Evolutionary conservation across 192 early-diverging fungal species (phyloP), one percentile per base, ranked within the genome.

Genomic region (Allomyces javanicus): DNA sequence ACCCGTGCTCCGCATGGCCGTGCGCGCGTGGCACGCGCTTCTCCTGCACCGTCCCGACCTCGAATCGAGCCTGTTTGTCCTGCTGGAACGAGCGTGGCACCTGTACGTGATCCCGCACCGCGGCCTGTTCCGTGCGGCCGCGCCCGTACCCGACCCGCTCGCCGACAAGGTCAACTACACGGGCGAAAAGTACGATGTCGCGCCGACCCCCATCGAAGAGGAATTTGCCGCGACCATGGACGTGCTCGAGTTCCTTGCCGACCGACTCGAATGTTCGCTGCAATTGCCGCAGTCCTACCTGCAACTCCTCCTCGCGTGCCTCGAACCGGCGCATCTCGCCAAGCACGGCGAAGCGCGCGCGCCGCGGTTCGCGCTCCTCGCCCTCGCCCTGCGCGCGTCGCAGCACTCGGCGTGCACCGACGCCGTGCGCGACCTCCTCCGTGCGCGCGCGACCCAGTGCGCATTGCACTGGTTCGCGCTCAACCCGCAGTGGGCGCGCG

Each of bases 381-480:
- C 44, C 4, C 14, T 19, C 14, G 24, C 2, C 19, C 24, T 44
- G 58, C 44, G 58, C 24, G 44, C 58, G 58, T 26, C 24, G 22
- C 23, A 26, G 23, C 24, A 25, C 24, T 24, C 24, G 58, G 44
- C 58, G 33, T 65, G 25, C 25, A 14, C 58, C 44, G 58, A 58
- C 44, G 44, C 11, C 27, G 44, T 27, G 44, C 58, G 44, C 65
- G 58, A 14, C 1, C 21, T 58, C 17, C 50, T 58, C 4, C 50
- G 58, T 12, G 64, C 17, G 23, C 23, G 24, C 17, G 58, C n/a
- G 58, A 67, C 23, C 10, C 24, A 25, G 25, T 17, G 10, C 33
- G 43, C 25, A 19, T n/a, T 70, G 3, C 11, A 23, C 10, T 71
- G 21, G 23, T 65, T 65, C 26, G 25, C n/a, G 21, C 24, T 66